Base-by-base conservation (phyloP, 208 protist species). In the Blechomonas ayalai region DNA sequence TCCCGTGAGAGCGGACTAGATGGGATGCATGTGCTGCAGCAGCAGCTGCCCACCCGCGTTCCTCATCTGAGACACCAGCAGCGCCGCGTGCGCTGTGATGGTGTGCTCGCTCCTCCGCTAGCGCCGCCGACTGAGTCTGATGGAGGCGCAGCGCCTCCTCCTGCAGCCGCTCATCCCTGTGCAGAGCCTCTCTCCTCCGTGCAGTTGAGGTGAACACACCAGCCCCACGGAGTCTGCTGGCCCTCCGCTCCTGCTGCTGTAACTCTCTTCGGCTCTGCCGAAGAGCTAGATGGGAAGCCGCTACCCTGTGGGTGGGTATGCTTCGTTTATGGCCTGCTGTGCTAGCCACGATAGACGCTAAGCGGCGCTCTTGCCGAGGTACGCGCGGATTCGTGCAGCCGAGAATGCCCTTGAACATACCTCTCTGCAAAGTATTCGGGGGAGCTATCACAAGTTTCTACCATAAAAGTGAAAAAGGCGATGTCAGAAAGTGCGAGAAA, bases 341-440 rank as follows among this genome's bases (percentile, higher is more conserved):
- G 10, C 51, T 33, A 0, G 20, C 26, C 8, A 59, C 59, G 23
- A 78, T 10, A 4, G 57, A 44, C 4, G 52, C 52, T 10, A 78
- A 41, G 12, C 69, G 52, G 6, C 59, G 59, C 36, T 63, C 55
- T 6, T 34, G 10, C n/a, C 63, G 57, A 31, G 31, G 32, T 24
- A 46, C 37, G 26, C 20, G 44, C 1, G 37, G 40, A n/a, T n/a
- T n/a, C n/a, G n/a, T n/a, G n/a, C n/a, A n/a, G n/a, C n/a, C n/a
- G n/a, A 7, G 27, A 23, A 12, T 10, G 16, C 8, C 37, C 31
- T 22, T 44, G 32, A 0, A 56, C 13, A 22, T 35, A 45, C n/a
- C n/a, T n/a, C n/a, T n/a, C n/a, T n/a, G n/a, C n/a, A n/a, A n/a
- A n/a, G n/a, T n/a, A n/a, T n/a, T n/a, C n/a, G n/a, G n/a, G n/a